Percentiles rank a stretch among this genome's conserved stretches.
phyloP scores from a whole-genome alignment of 179 eudicot genomes.

The Dionaea muscipula region DNA sequence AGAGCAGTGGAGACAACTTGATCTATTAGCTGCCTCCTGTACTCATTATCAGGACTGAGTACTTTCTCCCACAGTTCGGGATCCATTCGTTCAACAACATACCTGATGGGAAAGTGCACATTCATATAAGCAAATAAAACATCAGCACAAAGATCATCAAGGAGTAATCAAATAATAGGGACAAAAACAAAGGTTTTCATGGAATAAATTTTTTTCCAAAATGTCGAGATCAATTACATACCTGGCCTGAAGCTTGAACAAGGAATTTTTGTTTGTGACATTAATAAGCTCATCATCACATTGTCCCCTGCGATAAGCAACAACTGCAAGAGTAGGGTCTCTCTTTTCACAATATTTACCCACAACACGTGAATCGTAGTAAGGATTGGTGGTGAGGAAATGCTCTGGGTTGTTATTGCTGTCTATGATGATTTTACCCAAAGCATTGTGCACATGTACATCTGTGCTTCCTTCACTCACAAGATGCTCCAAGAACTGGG shows the following conservation, averaged over 20 bases:
- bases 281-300: conserved; percentile 44
- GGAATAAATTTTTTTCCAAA: no score
- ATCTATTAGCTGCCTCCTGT: conserved; percentile 37
- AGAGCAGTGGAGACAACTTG: conserved; percentile 51
- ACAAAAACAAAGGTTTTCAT: no score
- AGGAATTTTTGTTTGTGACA: conserved; percentile 38
- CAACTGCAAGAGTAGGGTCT: conserved; percentile 48
- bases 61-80: conserved; percentile 45
- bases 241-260: conserved; percentile 44
- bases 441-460: conserved; percentile 48
- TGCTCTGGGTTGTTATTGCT: conserved; percentile 47
- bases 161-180: no score
- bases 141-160: no score
- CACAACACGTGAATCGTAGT: conserved; percentile 50
- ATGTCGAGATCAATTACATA: conserved; percentile 1
- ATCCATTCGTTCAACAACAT: conserved; percentile 49
- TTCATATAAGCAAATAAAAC: conserved; percentile 2
- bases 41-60: conserved; percentile 34
- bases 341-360: conserved; percentile 47
- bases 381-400: conserved; percentile 46
- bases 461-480: conserved; percentile 46
- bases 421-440: conserved; percentile 46
- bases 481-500: conserved; percentile 45
- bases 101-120: conserved; percentile 16
- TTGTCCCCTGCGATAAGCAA: conserved; percentile 39